Base-by-base conservation (phyloP, 179 eudicot genomes). In the Actinidia chinensis region DNA sequence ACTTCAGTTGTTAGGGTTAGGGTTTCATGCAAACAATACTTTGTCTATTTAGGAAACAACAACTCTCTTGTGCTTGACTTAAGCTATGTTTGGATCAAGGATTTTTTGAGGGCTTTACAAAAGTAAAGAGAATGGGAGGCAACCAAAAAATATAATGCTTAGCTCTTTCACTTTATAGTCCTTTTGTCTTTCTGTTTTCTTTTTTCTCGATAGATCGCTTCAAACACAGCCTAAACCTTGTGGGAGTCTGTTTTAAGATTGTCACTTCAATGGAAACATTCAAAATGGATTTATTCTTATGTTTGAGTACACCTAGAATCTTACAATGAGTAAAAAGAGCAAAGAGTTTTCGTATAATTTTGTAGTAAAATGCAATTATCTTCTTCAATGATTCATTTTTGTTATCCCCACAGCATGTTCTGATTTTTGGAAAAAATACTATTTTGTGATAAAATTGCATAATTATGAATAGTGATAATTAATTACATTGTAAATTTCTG, bases 21-120 rank as follows among this genome's bases (percentile, higher is more conserved):
- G 71, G 71, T 68, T 48, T 68, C 72, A 68, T 68, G 72, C 72
- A 68, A 68, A 33, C 28, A n/a, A n/a, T n/a, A 18, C 8, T 18
- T 22, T 10, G 20, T 20, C 18, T 46, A n/a, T 6, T 22, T 12
- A 33, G n/a, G n/a, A 6, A 33, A 40, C 22, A 51, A 51, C 55
- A 51, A 51, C 13, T 10, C 61, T 8, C 15, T 52, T 8, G 58
- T 52, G 58, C 58, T 52, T n/a, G n/a, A n/a, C n/a, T n/a, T n/a
- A n/a, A n/a, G n/a, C n/a, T n/a, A n/a, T n/a, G n/a, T n/a, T n/a
- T n/a, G n/a, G n/a, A n/a, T n/a, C n/a, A n/a, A n/a, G n/a, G n/a
- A n/a, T n/a, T n/a, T n/a, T n/a, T n/a, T n/a, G n/a, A n/a, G n/a
- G n/a, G n/a, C n/a, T n/a, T n/a, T n/a, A n/a, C n/a, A n/a, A n/a